Base-by-base conservation (phyloP, 768 basidiomycete species). In the Cubamyces lactineus region DNA sequence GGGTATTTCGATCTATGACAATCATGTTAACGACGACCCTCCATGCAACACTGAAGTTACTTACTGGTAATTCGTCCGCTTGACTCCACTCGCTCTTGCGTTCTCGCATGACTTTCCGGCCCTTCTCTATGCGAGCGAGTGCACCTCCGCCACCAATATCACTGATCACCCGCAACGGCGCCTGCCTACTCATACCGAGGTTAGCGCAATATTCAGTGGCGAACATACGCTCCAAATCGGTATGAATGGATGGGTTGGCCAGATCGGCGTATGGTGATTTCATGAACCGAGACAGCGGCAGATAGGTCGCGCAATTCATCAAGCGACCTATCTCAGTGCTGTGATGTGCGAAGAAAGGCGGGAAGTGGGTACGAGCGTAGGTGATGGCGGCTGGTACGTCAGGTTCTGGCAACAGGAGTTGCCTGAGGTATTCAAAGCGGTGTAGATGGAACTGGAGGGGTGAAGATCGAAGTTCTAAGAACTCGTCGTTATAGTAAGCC, bases 121-220 rank as follows among this genome's bases (percentile, higher is more conserved):
- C 96, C 73, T 98, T 98, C 77, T 96, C 94, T 46, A 98, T 96
- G 69, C 90, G 86, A 6, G 91, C 88, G 59, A 98, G 75, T 0
- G 96, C 95, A 2, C 96, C 94, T 5, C 92, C 91, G 0, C 91
- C 93, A 1, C 96, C 97, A 53, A 98, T 89, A 67, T 96, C 95
- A 3, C 92, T 93, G 3, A 96, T 89, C 3, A 97, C 93, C 42
- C 87, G 82, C 46, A 99, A 79, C 1, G 95, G 92, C 13, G 92
- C 86, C 67, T 96, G 92, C 59, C 89, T 82, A 66, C 96, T 92
- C 89, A 96, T 90, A 3, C 91, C 92, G 17, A 96, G 76, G 66
- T 83, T 87, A 13, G 89, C 86, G 68, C 96, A 95, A 68, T 91
- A 99, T 70, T 96, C 95, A 65, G 87, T 88, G 23, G 90, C 87